Conservation (phyloP, 805 yeast genomes). For the Torulaspora delbrueckii region DNA sequence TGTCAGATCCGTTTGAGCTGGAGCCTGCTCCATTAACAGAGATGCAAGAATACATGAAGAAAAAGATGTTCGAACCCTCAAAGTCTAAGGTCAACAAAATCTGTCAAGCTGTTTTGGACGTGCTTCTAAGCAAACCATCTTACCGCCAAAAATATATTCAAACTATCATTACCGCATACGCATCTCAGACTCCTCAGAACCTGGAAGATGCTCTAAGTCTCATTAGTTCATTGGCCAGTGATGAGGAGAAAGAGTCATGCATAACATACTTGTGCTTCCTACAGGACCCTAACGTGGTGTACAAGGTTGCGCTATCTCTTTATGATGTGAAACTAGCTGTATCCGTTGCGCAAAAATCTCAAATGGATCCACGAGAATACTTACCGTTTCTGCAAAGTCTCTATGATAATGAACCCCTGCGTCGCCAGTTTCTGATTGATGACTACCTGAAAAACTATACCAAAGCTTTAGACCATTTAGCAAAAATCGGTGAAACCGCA, state of each 20-base stretch:
- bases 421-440: slow-evolving; percentile 75
- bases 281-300: slow-evolving; percentile 80
- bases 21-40: slow-evolving; percentile 34
- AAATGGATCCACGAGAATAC: slow-evolving; percentile 96
- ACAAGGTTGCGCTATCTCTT: slow-evolving; percentile 71
- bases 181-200: slow-evolving; percentile 86
- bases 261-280: slow-evolving; percentile 84
- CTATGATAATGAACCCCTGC: slow-evolving; percentile 58
- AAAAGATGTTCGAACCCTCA: slow-evolving; percentile 36
- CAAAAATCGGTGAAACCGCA: slow-evolving; percentile 40
- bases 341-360: slow-evolving; percentile 89
- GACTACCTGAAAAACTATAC: slow-evolving; percentile 62
- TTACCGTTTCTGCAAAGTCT: slow-evolving; percentile 83
- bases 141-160: slow-evolving; percentile 60
- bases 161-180: slow-evolving; percentile 82
- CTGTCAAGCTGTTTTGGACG: slow-evolving; percentile 63
- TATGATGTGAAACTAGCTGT: slow-evolving; percentile 80
- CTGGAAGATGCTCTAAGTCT: slow-evolving; percentile 65
- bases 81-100: slow-evolving; percentile 67
- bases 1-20: slow-evolving; percentile 27
- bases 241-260: slow-evolving; percentile 52
- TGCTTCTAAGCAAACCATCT: slow-evolving; percentile 45
- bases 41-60: slow-evolving; percentile 41
- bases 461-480: slow-evolving; percentile 65
- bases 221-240: slow-evolving; percentile 49